Evolutionary conservation across 73 alveolate species (phyloP).

Genomic region (Uronychia setigera): DNA sequence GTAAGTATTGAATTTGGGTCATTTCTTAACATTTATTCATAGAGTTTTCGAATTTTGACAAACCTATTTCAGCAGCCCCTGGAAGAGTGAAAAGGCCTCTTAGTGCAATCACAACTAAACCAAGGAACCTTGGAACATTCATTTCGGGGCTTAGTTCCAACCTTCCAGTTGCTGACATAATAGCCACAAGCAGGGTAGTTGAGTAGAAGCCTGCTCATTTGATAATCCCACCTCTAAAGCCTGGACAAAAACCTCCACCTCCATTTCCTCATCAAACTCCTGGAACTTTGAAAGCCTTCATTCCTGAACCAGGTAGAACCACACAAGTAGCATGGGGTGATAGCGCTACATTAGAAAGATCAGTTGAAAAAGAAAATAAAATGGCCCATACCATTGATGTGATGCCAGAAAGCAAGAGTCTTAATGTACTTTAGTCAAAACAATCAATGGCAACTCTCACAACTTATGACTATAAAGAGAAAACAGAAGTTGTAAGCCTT

Average conservation of each 20-base stretch:
- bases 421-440: not conserved
- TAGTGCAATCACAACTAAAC: constrained; percentile 12
- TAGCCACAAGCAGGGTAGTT: not conserved
- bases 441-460: constrained; percentile 26
- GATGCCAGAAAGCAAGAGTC: constrained; percentile 11
- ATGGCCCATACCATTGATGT: not conserved
- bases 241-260: not conserved
- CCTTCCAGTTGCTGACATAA: not conserved
- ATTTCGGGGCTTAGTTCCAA: not conserved
- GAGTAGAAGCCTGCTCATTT: not conserved
- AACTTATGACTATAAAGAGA: constrained; percentile 11
- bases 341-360: not conserved
- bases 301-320: not conserved
- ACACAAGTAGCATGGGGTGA: too few species aligned
- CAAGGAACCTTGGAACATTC: not conserved
- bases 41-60: constrained; percentile 11
- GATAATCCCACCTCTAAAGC: not conserved
- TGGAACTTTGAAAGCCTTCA: constrained; percentile 16
- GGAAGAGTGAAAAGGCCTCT: constrained; percentile 14
- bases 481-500: constrained; percentile 6
- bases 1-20: not conserved
- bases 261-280: constrained; percentile 13
- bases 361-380: not conserved
- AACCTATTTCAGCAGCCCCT: constrained; percentile 17
- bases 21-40: too few species aligned